Percentiles rank a stretch among this genome's conserved stretches.
Conservation (phyloP, 2,329 filamentous ascomycete genomes). For the Trichoderma sp. region DNA sequence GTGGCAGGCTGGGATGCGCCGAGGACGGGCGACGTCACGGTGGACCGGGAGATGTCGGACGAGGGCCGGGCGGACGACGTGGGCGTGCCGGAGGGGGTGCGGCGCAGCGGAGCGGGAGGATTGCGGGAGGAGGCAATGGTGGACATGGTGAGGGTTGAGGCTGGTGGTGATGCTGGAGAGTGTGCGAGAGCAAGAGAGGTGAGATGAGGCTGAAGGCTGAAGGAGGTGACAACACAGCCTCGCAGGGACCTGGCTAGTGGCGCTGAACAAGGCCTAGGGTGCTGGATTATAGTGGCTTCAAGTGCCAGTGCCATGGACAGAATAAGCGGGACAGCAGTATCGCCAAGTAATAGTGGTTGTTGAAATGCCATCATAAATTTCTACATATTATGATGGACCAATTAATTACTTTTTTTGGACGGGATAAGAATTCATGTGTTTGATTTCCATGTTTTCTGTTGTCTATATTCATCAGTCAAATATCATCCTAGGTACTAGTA, state of each 20-base stretch:
- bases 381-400: too few species aligned
- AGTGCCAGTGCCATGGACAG: background rate
- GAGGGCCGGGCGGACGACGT: slow-evolving; percentile 76
- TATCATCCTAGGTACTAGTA: too few species aligned
- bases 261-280: background rate
- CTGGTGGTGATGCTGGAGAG: background rate
- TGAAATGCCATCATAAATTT: too few species aligned
- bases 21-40: slow-evolving; percentile 53
- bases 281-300: background rate
- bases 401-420: too few species aligned
- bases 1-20: slow-evolving; percentile 39
- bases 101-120: slow-evolving; percentile 57
- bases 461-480: too few species aligned
- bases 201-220: background rate
- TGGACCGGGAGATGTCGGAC: slow-evolving; percentile 65
- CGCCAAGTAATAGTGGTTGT: too few species aligned
- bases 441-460: too few species aligned
- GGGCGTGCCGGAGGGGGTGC: slow-evolving; percentile 61
- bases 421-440: too few species aligned
- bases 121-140: slow-evolving; percentile 67
- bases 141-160: slow-evolving; percentile 58
- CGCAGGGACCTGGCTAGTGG: slow-evolving; percentile 7
- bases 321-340: background rate
- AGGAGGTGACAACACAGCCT: slow-evolving; percentile 9
- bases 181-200: background rate